Evolutionary conservation across 192 early-diverging fungal genomes (phyloP).

Genomic region (Polychytrium aggregatum): DNA sequence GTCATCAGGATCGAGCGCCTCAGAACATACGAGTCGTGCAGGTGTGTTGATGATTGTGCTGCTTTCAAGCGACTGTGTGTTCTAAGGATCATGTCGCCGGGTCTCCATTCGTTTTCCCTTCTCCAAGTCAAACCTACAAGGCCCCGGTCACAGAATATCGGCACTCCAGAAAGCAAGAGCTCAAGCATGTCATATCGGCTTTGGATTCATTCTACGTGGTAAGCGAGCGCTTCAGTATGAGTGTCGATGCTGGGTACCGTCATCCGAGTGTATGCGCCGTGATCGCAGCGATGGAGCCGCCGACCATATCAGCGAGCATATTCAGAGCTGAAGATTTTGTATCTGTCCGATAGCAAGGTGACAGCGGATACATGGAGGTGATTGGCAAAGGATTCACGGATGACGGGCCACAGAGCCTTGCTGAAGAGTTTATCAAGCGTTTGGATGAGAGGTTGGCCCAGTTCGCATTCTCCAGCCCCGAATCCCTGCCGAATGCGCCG

Average conservation of each 20-base stretch:
- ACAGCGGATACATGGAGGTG: slow-evolving; percentile 25
- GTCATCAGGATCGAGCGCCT: slow-evolving; percentile 15
- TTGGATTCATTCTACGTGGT: slow-evolving; percentile 29
- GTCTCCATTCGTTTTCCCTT: too few species aligned
- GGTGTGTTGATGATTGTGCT: too few species aligned
- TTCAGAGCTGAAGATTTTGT: too few species aligned
- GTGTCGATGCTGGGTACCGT: too few species aligned
- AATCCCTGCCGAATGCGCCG: too few species aligned
- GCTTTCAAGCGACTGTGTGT: too few species aligned
- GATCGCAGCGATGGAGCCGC: too few species aligned
- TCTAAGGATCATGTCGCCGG: too few species aligned
- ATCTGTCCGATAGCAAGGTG: slow-evolving; percentile 13
- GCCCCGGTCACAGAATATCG: slow-evolving; percentile 4
- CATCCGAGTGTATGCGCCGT: too few species aligned
- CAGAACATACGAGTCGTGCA: slow-evolving; percentile 1
- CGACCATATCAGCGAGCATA: too few species aligned
- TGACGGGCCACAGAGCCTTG: slow-evolving; percentile 10
- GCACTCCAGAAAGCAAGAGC: slow-evolving; percentile 15
- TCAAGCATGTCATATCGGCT: slow-evolving; percentile 14
- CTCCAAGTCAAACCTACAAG: too few species aligned
- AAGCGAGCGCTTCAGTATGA: background rate
- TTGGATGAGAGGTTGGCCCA: slow-evolving; percentile 7
- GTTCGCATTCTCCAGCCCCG: background rate
- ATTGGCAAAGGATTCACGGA: slow-evolving; percentile 11
- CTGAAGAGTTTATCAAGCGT: slow-evolving; percentile 11